These are phyloP conservation scores for Oenanthe javanica DNA, from an alignment of 140 eudicot species.

Conservation along the genomic window DNA sequence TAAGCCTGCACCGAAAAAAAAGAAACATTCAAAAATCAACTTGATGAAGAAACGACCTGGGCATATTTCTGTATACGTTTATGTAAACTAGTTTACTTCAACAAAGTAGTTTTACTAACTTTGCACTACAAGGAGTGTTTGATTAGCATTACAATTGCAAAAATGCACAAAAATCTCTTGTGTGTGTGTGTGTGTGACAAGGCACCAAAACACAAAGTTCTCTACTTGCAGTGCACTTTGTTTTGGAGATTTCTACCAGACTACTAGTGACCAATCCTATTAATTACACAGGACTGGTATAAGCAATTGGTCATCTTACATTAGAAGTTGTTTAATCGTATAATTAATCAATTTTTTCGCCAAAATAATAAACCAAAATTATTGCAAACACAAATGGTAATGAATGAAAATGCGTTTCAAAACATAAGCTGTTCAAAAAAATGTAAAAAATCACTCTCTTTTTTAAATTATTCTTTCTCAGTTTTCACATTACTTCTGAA, in stretches of 20 bases:
- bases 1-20: conserved; percentile 49
- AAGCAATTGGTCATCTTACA: background rate
- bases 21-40: conserved; percentile 13
- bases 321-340: background rate
- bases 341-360: background rate
- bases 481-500: background rate
- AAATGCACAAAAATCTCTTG: background rate
- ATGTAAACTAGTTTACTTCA: background rate
- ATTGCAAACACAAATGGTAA: background rate
- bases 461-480: background rate
- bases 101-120: background rate
- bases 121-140: background rate
- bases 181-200: too few species aligned
- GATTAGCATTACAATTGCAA: background rate
- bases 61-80: background rate
- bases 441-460: background rate
- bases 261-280: background rate
- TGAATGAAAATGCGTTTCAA: background rate
- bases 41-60: background rate
- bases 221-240: background rate
- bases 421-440: background rate
- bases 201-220: background rate
- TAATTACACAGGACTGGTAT: background rate
- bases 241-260: background rate
- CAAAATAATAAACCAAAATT: background rate